phyloP scores from a whole-genome alignment of 2,329 filamentous ascomycete genomes.

The Cordyceps fumosorosea region DNA sequence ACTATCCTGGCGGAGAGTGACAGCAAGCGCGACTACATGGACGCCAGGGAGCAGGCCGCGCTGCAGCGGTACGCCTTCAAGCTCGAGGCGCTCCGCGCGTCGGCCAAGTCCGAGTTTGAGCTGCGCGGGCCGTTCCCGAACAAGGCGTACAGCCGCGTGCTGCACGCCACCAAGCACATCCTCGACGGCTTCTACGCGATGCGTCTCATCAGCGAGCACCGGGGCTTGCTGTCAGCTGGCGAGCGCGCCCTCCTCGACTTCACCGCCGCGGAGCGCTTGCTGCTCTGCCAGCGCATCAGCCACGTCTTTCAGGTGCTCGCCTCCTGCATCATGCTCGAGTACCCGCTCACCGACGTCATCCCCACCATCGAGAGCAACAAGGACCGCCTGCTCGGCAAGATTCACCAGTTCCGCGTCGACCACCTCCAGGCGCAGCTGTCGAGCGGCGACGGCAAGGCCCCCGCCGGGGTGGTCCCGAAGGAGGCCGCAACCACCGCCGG shows the following conservation, averaged over 20 bases:
- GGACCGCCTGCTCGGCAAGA: conserved; percentile 77
- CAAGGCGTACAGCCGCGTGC: conserved; percentile 63
- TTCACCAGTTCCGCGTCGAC: conserved; percentile 78
- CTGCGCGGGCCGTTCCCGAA: conserved; percentile 80
- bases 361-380: conserved; percentile 75
- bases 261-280: conserved; percentile 70
- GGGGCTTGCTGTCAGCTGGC: conserved; percentile 66
- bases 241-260: conserved; percentile 75
- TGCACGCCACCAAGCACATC: conserved; percentile 74
- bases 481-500: conserved; percentile 17
- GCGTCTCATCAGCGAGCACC: conserved; percentile 84
- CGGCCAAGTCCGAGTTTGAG: conserved; percentile 82
- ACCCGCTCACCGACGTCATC: conserved; percentile 81
- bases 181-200: conserved; percentile 94
- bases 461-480: not conserved
- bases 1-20: conserved; percentile 61
- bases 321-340: conserved; percentile 89
- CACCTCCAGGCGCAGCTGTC: conserved; percentile 39
- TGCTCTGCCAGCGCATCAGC: conserved; percentile 82
- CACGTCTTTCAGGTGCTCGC: conserved; percentile 84
- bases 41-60: conserved; percentile 78
- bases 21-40: conserved; percentile 65
- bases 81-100: conserved; percentile 64
- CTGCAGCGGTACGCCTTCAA: conserved; percentile 74
- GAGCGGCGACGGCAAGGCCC: conserved; percentile 15